Evolutionary conservation across 768 basidiomycete genomes (phyloP), one percentile per base, ranked within the genome.

Genomic region (Calocera cornea): DNA sequence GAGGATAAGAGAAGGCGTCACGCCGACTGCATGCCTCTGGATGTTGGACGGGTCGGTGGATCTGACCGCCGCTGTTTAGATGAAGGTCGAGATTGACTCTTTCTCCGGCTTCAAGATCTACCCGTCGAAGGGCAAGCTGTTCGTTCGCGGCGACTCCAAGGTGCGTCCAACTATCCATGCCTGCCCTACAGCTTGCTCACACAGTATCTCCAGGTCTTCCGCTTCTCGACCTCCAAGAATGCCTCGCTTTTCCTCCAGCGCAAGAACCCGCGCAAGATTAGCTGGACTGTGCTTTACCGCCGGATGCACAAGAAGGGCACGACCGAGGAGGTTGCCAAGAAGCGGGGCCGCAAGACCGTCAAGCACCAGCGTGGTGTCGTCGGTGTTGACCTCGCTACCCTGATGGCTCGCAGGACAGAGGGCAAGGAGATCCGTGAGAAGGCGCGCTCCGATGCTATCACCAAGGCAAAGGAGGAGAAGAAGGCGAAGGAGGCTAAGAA

Each of bases 251-350:
- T 98, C 87, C 82, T 90, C 68, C 97, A 99, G 80, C 91, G 95
- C 82, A 99, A 99, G 84, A 98, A 99, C 84, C 97, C 97, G 65
- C 92, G 97, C 77, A 98, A 98, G 86, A 94, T 98, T 81, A 89
- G 95, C 71, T 98, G 95, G 95, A 98, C 95, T 41, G 80, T 82
- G 74, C 85, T 89, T 70, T 95, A 90, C 84, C 89, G 92, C 72
- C 89, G 94, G 74, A 92, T 97, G 88, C 97, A 98, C 87, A 97
- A 95, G 87, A 99, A 99, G 87, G 97, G 97, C 78, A 86, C 98
- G 78, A 94, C 94, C 64, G 95, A 98, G 81, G 95, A 98, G 80
- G 90, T 95, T 65, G 93, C 94, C 75, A 99, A 98, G 92, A 97
- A 97, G 83, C 89, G 95, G 71, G 90, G 90, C 64, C 90, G 95